Base-by-base conservation (phyloP, 352 stramenopile genomes). In the Globisporangium solare region DNA sequence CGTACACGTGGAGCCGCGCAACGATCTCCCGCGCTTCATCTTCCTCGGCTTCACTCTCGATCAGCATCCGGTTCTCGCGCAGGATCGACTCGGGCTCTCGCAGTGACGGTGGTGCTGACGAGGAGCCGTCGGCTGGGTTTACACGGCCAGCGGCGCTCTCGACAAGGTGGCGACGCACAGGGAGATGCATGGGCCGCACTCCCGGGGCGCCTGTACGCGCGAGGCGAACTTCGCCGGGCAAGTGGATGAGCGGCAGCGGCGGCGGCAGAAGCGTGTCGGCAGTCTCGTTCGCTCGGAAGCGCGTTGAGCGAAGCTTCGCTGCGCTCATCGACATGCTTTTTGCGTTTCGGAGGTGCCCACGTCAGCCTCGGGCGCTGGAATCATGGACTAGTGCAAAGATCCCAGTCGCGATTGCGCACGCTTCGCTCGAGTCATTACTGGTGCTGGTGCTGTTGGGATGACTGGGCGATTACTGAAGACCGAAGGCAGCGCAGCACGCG, bases 231-330 rank as follows among this genome's bases (percentile, higher is more conserved):
- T 90, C 76, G 12, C 83, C 74, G 0, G 74, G 76, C 15, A 88
- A 47, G 35, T 77, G 63, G 59, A 88, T 86, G 6, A 88, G 66
- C 0, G 80, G 80, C 13, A 88, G 54, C 11, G 79, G 77, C 41
- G 77, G 77, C 15, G 80, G 77, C 17, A 87, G 61, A 17, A 86
- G 58, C n/a, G 73, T 51, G 39, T 73, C 69, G 20, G 27, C 70
- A 13, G 42, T 35, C 7, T 35, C 51, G 17, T 50, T 58, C 13
- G 66, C 52, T 18, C 64, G 61, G 54, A 71, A 75, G 2, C 70
- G 67, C 20, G 60, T 63, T 11, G 40, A 45, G 11, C 67, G 70
- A 1, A 58, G 52, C 43, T 74, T 74, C 3, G 50, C 42, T 12
- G 46, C 35, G 18, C 46, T 48, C 54, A 50, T 55, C 8, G 54